phyloP scores from a whole-genome alignment of 768 basidiomycete species.

The Kwoniella bestiolae region DNA sequence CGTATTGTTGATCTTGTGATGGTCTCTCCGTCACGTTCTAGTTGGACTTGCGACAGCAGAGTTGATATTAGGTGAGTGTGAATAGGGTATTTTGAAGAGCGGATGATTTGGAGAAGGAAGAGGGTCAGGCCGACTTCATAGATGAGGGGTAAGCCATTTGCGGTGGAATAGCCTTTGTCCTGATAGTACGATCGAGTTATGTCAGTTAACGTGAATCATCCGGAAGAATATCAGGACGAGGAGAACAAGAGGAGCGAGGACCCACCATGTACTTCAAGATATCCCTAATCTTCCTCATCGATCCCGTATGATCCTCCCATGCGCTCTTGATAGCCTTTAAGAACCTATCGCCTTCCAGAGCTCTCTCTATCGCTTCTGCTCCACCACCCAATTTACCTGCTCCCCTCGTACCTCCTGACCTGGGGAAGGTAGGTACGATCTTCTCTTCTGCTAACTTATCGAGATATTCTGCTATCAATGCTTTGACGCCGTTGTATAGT shows the following conservation, averaged over 20 bases:
- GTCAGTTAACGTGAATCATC: too few relatives aligned
- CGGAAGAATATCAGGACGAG: too few relatives aligned
- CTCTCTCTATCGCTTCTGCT: conserved; percentile 72
- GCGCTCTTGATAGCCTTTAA: conserved; percentile 79
- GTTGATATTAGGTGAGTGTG: conserved; percentile 78
- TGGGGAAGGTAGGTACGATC: conserved; percentile 81
- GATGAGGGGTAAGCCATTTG: conserved; percentile 75
- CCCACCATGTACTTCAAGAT: conserved; percentile 95
- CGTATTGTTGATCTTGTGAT: conserved; percentile 91
- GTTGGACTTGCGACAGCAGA: conserved; percentile 81
- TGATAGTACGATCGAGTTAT: too few relatives aligned
- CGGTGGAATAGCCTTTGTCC: conserved; percentile 87
- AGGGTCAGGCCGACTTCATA: conserved; percentile 79
- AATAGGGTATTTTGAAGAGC: conserved; percentile 66
- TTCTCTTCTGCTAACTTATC: conserved; percentile 73
- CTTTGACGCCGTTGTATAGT: conserved; percentile 82
- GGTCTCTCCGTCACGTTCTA: conserved; percentile 86
- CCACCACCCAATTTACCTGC: conserved; percentile 56
- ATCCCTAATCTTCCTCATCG: conserved; percentile 84
- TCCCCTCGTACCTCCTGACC: conserved; percentile 60
- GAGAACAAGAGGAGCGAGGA: conserved; percentile 24
- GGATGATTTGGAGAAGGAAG: conserved; percentile 75
- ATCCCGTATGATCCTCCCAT: conserved; percentile 91
- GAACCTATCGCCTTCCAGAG: conserved; percentile 80
- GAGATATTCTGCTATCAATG: conserved; percentile 80